phyloP scores from a whole-genome alignment of 2,329 filamentous ascomycete genomes.

The Phialemoniopsis sp. region DNA sequence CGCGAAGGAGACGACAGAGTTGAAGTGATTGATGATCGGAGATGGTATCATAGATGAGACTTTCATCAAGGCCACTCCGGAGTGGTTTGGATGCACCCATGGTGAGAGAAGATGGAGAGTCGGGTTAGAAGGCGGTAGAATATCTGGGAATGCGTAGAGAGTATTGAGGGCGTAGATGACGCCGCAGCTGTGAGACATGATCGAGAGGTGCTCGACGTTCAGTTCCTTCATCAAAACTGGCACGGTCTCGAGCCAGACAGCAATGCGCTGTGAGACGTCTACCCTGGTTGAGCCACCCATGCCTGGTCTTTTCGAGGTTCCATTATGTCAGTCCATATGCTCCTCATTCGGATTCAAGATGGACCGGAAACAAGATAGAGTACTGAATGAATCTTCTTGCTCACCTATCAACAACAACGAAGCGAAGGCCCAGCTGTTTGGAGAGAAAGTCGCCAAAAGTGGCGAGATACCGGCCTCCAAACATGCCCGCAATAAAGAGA shows the following conservation, averaged over 20 bases:
- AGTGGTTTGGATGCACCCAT: constrained; percentile 33
- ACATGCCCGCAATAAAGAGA: constrained; percentile 32
- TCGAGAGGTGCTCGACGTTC: constrained; percentile 26
- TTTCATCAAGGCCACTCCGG: constrained; percentile 18
- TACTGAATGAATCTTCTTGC: too few species aligned
- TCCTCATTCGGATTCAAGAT: too few species aligned
- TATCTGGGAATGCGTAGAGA: constrained; percentile 21
- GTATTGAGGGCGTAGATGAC: constrained; percentile 38
- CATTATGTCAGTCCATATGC: too few species aligned
- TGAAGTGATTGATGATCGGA: constrained; percentile 21
- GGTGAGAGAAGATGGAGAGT: constrained; percentile 28
- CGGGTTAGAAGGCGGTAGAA: constrained; percentile 21
- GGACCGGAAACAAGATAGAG: too few species aligned
- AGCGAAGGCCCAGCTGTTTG: constrained; percentile 22
- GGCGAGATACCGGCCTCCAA: constrained; percentile 23
- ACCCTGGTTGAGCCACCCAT: constrained; percentile 37
- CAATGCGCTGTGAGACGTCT: background rate
- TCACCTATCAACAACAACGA: constrained; percentile 32
- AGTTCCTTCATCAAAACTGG: constrained; percentile 29
- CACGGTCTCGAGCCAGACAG: constrained; percentile 32
- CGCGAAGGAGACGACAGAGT: constrained; percentile 22
- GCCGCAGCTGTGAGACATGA: constrained; percentile 34
- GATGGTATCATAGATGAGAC: constrained; percentile 18
- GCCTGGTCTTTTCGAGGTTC: constrained; percentile 26
- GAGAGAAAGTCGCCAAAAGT: constrained; percentile 21